Percentiles rank a stretch among this genome's conserved stretches.
phyloP scores from a whole-genome alignment of 306 rosid genomes.

The Trifolium repens region DNA sequence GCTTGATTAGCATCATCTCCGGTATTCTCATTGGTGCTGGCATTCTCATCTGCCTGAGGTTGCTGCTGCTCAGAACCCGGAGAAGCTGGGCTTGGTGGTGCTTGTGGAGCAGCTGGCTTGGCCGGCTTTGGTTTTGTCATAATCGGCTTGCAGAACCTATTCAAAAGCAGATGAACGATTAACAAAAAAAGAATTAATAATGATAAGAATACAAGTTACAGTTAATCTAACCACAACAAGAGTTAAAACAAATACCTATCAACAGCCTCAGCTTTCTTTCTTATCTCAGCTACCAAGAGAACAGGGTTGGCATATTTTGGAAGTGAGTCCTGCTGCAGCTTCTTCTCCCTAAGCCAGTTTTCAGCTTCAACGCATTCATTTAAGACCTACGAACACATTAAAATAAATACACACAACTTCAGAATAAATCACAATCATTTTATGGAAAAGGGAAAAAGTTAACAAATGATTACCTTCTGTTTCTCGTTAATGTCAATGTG shows the following conservation, averaged over 20 bases:
- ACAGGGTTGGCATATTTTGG: constrained; percentile 80
- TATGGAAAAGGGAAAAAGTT: neutral
- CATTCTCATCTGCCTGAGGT: constrained; percentile 36
- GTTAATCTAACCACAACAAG: neutral
- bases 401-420: neutral
- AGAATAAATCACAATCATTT: neutral
- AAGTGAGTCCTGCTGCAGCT: constrained; percentile 73
- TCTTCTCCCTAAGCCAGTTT: constrained; percentile 84
- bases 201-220: neutral
- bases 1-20: constrained; percentile 46
- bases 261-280: constrained; percentile 81
- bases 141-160: constrained; percentile 81
- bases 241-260: constrained; percentile 62
- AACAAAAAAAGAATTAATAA: neutral
- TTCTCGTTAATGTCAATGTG: constrained; percentile 85
- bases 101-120: constrained; percentile 67
- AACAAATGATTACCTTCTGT: constrained; percentile 60
- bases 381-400: constrained; percentile 56
- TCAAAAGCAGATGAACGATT: neutral
- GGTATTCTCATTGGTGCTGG: constrained; percentile 31
- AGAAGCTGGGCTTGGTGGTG: constrained; percentile 59
- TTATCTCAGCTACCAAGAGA: constrained; percentile 73
- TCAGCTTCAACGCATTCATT: constrained; percentile 88
- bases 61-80: constrained; percentile 52
- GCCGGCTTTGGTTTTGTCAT: constrained; percentile 87